phyloP scores from a whole-genome alignment of 768 basidiomycete genomes.

The Serpula lacrymans region DNA sequence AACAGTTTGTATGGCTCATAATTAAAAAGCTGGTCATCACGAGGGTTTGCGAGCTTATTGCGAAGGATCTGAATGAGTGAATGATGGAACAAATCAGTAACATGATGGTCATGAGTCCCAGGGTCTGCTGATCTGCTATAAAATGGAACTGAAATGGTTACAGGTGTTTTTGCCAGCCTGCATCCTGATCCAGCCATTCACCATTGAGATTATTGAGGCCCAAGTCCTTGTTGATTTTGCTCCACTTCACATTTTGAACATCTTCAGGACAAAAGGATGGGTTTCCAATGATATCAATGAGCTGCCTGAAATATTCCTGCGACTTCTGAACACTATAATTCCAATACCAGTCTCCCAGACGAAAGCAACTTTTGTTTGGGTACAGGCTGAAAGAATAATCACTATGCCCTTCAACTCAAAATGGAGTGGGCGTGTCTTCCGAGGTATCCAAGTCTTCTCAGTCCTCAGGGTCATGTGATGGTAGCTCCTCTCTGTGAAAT shows the following conservation, averaged over 20 bases:
- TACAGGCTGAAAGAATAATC: conserved; percentile 9
- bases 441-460: no score
- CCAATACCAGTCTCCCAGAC: conserved; percentile 18
- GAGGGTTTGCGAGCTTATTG: conserved; percentile 7
- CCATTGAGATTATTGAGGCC: neutral
- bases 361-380: conserved; percentile 14
- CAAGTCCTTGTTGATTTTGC: conserved; percentile 1
- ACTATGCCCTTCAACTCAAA: neutral
- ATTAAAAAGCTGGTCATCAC: conserved; percentile 9
- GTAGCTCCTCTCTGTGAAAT: neutral
- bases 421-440: no score
- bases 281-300: conserved; percentile 8
- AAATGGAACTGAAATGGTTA: conserved; percentile 9
- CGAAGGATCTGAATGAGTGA: conserved; percentile 11
- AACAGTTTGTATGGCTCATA: conserved; percentile 4
- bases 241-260: neutral
- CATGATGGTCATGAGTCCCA: conserved; percentile 2
- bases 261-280: conserved; percentile 4
- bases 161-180: conserved; percentile 11
- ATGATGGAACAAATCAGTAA: conserved; percentile 10
- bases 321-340: conserved; percentile 16
- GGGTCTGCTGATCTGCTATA: neutral
- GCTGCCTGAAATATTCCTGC: conserved; percentile 10
- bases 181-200: conserved; percentile 10
- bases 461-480: conserved; percentile 6